Evolutionary conservation across 2,329 filamentous ascomycete species (phyloP).

Genomic region (Chaetothyriales sp.): DNA sequence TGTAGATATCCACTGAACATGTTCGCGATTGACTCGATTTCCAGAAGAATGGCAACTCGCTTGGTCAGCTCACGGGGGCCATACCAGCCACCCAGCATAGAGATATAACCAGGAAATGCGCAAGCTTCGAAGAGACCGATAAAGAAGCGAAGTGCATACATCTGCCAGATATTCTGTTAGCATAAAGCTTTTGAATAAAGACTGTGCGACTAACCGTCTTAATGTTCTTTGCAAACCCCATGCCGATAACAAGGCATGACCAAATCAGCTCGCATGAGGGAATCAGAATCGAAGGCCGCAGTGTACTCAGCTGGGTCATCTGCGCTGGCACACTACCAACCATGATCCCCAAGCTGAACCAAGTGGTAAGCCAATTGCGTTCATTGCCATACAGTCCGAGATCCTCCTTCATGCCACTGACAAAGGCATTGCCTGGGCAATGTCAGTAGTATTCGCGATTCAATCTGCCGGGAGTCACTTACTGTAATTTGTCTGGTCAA

Average conservation of each 20-base stretch:
- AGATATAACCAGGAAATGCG: slow-evolving; percentile 22
- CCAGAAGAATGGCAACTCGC: slow-evolving; percentile 5
- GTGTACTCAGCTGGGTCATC: neutral
- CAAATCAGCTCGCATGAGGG: slow-evolving; percentile 20
- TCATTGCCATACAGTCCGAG: slow-evolving; percentile 35
- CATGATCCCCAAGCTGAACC: slow-evolving; percentile 22
- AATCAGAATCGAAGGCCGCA: slow-evolving; percentile 19
- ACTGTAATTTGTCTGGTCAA: slow-evolving; percentile 14
- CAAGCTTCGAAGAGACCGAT: slow-evolving; percentile 23
- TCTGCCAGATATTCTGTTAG: slow-evolving; percentile 17
- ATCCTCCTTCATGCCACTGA: slow-evolving; percentile 30
- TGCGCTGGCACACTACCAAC: slow-evolving; percentile 15
- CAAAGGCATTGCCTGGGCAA: slow-evolving; percentile 12
- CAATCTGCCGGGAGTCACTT: neutral
- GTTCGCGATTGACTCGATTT: too few species aligned
- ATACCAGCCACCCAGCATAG: slow-evolving; percentile 25
- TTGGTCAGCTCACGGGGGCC: slow-evolving; percentile 26
- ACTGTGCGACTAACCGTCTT: slow-evolving; percentile 16
- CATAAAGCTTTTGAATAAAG: slow-evolving; percentile 1
- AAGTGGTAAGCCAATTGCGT: slow-evolving; percentile 26
- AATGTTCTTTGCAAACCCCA: slow-evolving; percentile 7
- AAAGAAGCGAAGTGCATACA: slow-evolving; percentile 23
- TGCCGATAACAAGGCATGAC: slow-evolving; percentile 16
- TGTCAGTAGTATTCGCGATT: too few species aligned
- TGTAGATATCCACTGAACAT: slow-evolving; percentile 46